A percentile compares a stretch with the other conserved stretches of the same genome.
Evolutionary conservation across 2,329 filamentous ascomycete genomes (phyloP).

Genomic region (Penicillium sp.): DNA sequence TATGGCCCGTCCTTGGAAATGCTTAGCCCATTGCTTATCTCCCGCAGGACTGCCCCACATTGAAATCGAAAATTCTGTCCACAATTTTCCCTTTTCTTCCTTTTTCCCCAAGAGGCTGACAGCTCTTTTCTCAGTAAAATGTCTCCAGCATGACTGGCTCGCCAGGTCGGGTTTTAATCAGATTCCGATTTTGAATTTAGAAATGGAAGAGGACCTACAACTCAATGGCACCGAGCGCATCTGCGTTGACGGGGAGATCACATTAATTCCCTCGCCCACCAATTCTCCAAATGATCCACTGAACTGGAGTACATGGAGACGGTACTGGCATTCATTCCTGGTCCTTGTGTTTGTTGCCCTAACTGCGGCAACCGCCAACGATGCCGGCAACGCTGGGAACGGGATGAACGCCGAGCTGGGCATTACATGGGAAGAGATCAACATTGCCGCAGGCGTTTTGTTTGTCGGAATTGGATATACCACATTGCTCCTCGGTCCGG

Average conservation of each 20-base stretch:
- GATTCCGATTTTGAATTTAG: conserved; percentile 1
- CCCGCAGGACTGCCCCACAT: not conserved
- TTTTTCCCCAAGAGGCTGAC: not conserved
- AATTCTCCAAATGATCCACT: conserved; percentile 53
- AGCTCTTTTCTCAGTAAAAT: not conserved
- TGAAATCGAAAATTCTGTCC: not conserved
- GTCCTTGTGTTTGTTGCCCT: conserved; percentile 54
- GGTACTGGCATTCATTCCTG: conserved; percentile 51
- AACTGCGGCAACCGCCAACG: conserved; percentile 56
- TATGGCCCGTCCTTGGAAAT: not conserved
- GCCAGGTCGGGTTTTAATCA: not conserved
- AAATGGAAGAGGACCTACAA: conserved; percentile 12
- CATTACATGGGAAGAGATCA: conserved; percentile 53
- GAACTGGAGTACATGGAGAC: conserved; percentile 49
- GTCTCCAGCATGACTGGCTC: conserved; percentile 4
- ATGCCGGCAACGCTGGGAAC: conserved; percentile 52
- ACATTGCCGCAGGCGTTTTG: conserved; percentile 56
- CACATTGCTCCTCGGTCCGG: conserved; percentile 52
- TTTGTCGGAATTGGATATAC: conserved; percentile 57
- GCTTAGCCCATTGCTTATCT: conserved; percentile 1
- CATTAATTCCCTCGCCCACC: conserved; percentile 54
- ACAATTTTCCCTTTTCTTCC: not conserved
- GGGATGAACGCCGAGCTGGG: conserved; percentile 51
- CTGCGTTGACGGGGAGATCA: conserved; percentile 41
- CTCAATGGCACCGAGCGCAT: conserved; percentile 27